These are phyloP conservation scores for Boletus sensibilis DNA, from an alignment of 768 basidiomycete species.

Conservation along the genomic window DNA sequence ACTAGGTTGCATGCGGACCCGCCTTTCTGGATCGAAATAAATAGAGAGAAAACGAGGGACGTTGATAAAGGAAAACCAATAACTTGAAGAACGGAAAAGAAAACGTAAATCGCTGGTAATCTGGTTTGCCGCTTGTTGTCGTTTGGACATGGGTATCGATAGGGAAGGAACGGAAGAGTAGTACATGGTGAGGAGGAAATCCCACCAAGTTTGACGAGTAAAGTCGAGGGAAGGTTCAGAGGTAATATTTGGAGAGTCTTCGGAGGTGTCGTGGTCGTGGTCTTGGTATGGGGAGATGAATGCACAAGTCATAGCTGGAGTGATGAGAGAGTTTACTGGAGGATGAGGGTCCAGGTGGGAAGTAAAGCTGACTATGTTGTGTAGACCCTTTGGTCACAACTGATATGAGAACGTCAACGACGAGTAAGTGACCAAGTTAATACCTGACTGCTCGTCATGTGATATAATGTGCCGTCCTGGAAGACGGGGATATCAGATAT, in stretches of 20 bases:
- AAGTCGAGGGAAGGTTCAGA: conserved; percentile 65
- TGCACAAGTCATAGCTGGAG: not conserved
- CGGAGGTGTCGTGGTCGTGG: conserved; percentile 10
- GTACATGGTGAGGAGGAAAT: conserved; percentile 61
- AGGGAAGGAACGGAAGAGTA: conserved; percentile 32
- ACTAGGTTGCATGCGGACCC: conserved; percentile 65
- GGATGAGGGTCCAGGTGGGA: conserved; percentile 3
- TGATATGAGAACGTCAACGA: conserved; percentile 25
- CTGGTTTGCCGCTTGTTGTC: conserved; percentile 43
- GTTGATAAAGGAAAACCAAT: conserved; percentile 76
- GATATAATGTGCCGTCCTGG: conserved; percentile 10
- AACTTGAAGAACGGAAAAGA: conserved; percentile 60
- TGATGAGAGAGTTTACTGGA: not conserved
- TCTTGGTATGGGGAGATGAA: conserved; percentile 15
- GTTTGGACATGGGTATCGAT: conserved; percentile 41
- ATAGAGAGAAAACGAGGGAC: conserved; percentile 63
- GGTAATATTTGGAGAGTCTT: conserved; percentile 31
- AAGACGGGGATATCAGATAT: conserved; percentile 10
- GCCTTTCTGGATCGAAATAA: conserved; percentile 52
- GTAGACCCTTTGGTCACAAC: conserved; percentile 24
- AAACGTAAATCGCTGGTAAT: conserved; percentile 61
- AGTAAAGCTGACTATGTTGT: conserved; percentile 1
- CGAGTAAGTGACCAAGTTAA: conserved; percentile 23
- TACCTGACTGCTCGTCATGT: conserved; percentile 30
- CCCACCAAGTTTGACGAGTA: conserved; percentile 78